Conservation (phyloP, 306 rosid species). For the Crotalaria pallida region DNA sequence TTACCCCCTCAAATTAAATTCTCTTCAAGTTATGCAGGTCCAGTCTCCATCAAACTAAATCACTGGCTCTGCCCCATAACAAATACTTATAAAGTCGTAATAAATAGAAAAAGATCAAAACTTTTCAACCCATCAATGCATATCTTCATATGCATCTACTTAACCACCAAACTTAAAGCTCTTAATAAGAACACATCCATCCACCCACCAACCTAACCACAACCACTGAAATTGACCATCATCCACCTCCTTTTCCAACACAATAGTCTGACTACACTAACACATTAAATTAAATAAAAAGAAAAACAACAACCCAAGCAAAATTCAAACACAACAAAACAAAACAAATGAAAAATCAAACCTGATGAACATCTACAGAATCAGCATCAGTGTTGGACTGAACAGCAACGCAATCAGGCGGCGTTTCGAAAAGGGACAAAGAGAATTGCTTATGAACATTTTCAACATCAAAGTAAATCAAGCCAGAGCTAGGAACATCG, state of each 20-base stretch:
- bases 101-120: not conserved
- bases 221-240: constrained; percentile 10
- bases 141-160: constrained; percentile 5
- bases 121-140: constrained; percentile 2
- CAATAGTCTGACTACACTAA: too few relatives aligned
- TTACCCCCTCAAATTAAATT: too few relatives aligned
- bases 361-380: constrained; percentile 30
- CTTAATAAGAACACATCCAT: not conserved
- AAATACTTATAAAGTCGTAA: too few relatives aligned
- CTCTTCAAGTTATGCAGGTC: too few relatives aligned
- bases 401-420: constrained; percentile 60
- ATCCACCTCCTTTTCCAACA: not conserved
- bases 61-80: too few relatives aligned
- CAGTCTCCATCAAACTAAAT: too few relatives aligned
- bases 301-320: not conserved
- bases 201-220: constrained; percentile 18
- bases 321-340: not conserved
- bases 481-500: constrained; percentile 77
- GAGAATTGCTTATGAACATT: constrained; percentile 67
- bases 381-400: not conserved
- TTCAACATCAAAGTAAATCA: constrained; percentile 81
- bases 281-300: too few relatives aligned
- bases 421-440: constrained; percentile 71
- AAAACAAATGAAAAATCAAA: not conserved
- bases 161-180: constrained; percentile 6